Evolutionary conservation across 2,329 filamentous ascomycete species (phyloP).

Genomic region (Cladosporium velox): DNA sequence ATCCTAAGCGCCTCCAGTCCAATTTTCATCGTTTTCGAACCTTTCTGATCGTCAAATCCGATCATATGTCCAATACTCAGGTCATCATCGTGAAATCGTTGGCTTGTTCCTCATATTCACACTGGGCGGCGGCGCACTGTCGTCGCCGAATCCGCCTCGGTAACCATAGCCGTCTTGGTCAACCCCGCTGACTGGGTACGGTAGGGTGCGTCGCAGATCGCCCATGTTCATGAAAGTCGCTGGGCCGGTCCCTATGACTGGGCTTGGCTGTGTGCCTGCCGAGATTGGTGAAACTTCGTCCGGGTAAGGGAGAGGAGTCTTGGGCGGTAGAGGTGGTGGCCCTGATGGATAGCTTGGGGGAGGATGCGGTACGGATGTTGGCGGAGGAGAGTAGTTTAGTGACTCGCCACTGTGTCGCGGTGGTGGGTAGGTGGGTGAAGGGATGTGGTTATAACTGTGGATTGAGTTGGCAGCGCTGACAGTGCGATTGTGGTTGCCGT

Average conservation of each 20-base stretch:
- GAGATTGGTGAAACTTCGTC: slow-evolving; percentile 18
- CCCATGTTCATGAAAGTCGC: slow-evolving; percentile 32
- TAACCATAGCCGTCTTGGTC: background rate
- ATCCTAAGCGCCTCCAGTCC: background rate
- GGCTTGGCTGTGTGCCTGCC: slow-evolving; percentile 8
- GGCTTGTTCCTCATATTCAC: slow-evolving; percentile 89
- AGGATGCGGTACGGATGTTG: background rate
- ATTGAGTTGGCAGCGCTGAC: slow-evolving; percentile 17
- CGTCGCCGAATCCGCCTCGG: slow-evolving; percentile 54
- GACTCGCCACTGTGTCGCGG: slow-evolving; percentile 2
- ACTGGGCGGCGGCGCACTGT: slow-evolving; percentile 64
- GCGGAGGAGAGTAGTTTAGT: slow-evolving; percentile 16
- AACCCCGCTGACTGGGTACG: slow-evolving; percentile 69
- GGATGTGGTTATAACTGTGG: slow-evolving; percentile 18
- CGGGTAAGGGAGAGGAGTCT: slow-evolving; percentile 43
- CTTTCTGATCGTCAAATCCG: background rate
- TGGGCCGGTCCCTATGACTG: slow-evolving; percentile 5
- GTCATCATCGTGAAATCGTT: slow-evolving; percentile 10
- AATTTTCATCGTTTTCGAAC: background rate
- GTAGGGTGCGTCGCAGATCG: slow-evolving; percentile 49
- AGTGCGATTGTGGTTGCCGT: slow-evolving; percentile 18
- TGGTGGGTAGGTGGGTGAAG: slow-evolving; percentile 13
- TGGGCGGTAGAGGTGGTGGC: slow-evolving; percentile 72
- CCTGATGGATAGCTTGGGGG: background rate
- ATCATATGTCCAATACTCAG: background rate